Conservation (phyloP, 768 basidiomycete genomes). For the Tephrocybe sp. region DNA sequence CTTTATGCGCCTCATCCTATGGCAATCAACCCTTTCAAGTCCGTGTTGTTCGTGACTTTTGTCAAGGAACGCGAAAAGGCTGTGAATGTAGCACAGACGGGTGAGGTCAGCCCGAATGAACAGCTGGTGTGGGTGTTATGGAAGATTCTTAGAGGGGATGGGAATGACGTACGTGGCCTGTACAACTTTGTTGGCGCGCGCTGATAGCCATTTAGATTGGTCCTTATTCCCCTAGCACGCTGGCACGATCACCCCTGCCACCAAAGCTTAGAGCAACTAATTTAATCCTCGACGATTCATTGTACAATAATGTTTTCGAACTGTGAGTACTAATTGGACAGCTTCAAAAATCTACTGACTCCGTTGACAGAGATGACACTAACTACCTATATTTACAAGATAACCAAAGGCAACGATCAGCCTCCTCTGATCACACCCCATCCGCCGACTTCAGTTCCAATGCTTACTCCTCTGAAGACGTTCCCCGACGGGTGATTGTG, state of each 20-base stretch:
- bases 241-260: slow-evolving; percentile 74
- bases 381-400: slow-evolving; percentile 43
- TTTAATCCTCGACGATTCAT: slow-evolving; percentile 65
- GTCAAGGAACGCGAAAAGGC: slow-evolving; percentile 67
- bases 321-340: slow-evolving; percentile 32
- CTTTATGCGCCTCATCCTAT: slow-evolving; percentile 81
- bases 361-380: slow-evolving; percentile 39
- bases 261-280: slow-evolving; percentile 74
- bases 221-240: slow-evolving; percentile 74
- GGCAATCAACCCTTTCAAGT: slow-evolving; percentile 79
- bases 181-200: neutral
- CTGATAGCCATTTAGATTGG: slow-evolving; percentile 54
- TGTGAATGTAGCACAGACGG: slow-evolving; percentile 44
- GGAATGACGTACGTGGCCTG: slow-evolving; percentile 62
- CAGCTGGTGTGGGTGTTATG: slow-evolving; percentile 85
- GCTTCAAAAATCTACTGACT: neutral
- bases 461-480: slow-evolving; percentile 11
- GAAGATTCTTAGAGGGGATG: slow-evolving; percentile 84
- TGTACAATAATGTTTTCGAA: slow-evolving; percentile 51
- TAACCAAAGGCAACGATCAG: slow-evolving; percentile 34
- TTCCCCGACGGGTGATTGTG: slow-evolving; percentile 29
- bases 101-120: slow-evolving; percentile 61
- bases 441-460: slow-evolving; percentile 16
- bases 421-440: slow-evolving; percentile 37
- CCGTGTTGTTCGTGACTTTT: slow-evolving; percentile 67